These are phyloP conservation scores for Ophiocordyceps robertsii DNA, from an alignment of 2,329 filamentous ascomycete species.

Conservation along the genomic window DNA sequence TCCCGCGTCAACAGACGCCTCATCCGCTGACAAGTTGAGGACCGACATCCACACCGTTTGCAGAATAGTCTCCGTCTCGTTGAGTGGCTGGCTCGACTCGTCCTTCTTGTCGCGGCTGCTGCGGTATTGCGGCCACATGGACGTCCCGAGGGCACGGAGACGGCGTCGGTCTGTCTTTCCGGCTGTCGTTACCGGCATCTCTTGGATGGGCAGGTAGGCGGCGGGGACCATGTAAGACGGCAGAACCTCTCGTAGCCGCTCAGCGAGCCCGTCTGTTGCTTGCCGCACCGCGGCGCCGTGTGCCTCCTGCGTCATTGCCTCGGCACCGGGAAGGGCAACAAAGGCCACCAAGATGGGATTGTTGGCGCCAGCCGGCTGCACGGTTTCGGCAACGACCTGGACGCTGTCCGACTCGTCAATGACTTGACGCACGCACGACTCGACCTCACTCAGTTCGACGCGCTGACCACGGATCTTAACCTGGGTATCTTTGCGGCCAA, in stretches of 20 bases:
- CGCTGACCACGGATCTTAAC: constrained; percentile 9
- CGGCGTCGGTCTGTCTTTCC: constrained; percentile 5
- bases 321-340: not conserved
- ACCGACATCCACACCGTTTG: constrained; percentile 22
- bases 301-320: not conserved
- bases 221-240: constrained; percentile 7
- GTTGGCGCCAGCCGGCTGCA: not conserved
- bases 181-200: constrained; percentile 4
- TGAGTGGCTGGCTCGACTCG: not conserved
- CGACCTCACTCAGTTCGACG: constrained; percentile 10
- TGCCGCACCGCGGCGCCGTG: not conserved
- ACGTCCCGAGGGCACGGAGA: constrained; percentile 3
- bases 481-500: constrained; percentile 1
- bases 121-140: not conserved
- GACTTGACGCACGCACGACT: constrained; percentile 2
- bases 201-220: constrained; percentile 3
- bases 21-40: constrained; percentile 18
- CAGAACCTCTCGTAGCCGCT: constrained; percentile 2
- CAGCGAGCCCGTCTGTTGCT: not conserved
- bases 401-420: not conserved
- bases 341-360: constrained; percentile 5
- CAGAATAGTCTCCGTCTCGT: not conserved
- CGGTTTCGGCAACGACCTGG: constrained; percentile 3
- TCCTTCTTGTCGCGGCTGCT: not conserved
- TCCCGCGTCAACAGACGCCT: constrained; percentile 15